phyloP scores from a whole-genome alignment of 1,284 basidiomycete species.

The Ganoderma lucidum region DNA sequence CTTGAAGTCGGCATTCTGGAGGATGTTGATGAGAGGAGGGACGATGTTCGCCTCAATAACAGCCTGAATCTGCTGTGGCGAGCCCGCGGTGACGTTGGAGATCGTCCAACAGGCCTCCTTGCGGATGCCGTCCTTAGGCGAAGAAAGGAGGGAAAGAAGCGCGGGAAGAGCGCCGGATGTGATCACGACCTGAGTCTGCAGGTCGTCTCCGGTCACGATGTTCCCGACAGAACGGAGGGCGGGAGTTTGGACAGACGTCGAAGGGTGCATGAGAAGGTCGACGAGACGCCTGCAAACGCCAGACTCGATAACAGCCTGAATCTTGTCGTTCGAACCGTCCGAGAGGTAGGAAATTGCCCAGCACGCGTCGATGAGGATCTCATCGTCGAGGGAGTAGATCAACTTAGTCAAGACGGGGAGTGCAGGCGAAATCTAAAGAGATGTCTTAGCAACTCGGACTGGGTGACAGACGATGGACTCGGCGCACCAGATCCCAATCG shows the following conservation, averaged over 20 bases:
- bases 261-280: constrained; percentile 96
- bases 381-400: constrained; percentile 99
- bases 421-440: constrained; percentile 89
- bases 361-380: constrained; percentile 99
- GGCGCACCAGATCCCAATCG: constrained; percentile 87
- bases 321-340: constrained; percentile 99
- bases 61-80: constrained; percentile 94
- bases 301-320: constrained; percentile 99
- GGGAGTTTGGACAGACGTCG: constrained; percentile 98
- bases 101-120: constrained; percentile 99
- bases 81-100: constrained; percentile 98
- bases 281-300: constrained; percentile 98
- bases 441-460: constrained; percentile 22
- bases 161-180: constrained; percentile 96
- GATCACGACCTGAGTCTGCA: constrained; percentile 98
- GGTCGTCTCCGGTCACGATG: constrained; percentile 98
- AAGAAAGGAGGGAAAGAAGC: constrained; percentile 90
- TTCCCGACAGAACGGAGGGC: constrained; percentile 98
- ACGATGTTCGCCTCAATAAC: constrained; percentile 92
- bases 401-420: constrained; percentile 96
- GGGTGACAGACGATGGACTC: constrained; percentile 23
- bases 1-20: constrained; percentile 98
- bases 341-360: constrained; percentile 99
- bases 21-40: constrained; percentile 98
- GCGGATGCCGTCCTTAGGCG: constrained; percentile 95